These are phyloP conservation scores for Solanum chaucha DNA, from an alignment of 257 asterid genomes.

Conservation along the genomic window DNA sequence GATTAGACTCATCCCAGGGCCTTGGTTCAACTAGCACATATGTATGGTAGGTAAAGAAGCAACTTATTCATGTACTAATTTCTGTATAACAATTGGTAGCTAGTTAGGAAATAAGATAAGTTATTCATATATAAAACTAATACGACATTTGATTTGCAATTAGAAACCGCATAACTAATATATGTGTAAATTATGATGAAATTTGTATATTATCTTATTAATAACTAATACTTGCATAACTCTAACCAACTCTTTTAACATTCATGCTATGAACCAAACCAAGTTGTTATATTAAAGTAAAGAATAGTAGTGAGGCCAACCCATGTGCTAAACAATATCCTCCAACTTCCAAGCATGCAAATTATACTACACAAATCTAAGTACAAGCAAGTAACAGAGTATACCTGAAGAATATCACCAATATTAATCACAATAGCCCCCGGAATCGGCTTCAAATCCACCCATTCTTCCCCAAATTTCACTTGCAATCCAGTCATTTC, in stretches of 20 bases:
- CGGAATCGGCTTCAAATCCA: slow-evolving; percentile 25
- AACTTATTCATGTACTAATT: background rate
- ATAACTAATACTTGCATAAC: background rate
- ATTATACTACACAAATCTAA: background rate
- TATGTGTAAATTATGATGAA: no score
- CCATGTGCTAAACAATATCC: background rate
- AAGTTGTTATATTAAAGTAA: background rate
- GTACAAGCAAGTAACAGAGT: background rate
- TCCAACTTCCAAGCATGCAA: background rate
- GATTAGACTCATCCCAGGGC: background rate
- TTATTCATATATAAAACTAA: background rate
- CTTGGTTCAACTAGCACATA: background rate
- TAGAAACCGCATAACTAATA: background rate
- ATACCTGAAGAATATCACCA: slow-evolving; percentile 42
- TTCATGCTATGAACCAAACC: background rate
- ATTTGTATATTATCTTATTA: no score
- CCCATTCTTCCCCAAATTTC: slow-evolving; percentile 30
- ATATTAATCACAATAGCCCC: slow-evolving; percentile 33
- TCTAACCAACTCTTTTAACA: background rate
- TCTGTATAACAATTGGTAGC: background rate
- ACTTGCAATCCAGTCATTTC: slow-evolving; percentile 37
- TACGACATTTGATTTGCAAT: no score
- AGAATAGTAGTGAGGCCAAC: background rate
- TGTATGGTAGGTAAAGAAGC: background rate
- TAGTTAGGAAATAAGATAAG: background rate